Evolutionary conservation across 495 filamentous ascomycete genomes (phyloP), one percentile per base, ranked within the genome.

Genomic region (Filosporella fistucella): DNA sequence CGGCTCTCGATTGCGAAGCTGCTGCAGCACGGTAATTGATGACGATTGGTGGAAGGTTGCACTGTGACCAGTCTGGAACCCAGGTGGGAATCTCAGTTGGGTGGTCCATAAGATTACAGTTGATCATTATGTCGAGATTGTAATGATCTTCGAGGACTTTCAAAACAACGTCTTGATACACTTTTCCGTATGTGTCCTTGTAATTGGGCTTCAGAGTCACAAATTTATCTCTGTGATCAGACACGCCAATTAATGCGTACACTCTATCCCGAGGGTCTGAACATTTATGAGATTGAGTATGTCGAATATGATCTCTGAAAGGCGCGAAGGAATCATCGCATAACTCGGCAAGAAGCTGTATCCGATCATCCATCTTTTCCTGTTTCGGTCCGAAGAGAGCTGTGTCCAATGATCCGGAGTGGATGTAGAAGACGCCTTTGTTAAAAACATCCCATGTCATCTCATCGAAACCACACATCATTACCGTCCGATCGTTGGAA

Each of bases 251-350:
- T 14, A 47, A 24, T 1, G 42, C 45, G 26, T 33, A 48, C 2
- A 45, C 14, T n/a, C 20, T 34, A 24, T 47, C 47, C 14, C 47
- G 4, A 17, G 37, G 44, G 25, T 52, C 49, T 20, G 49, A 43
- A 21, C 54, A 57, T 30, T 24, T 16, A 33, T 22, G 23, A 30
- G 8, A 20, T 22, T 42, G 16, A 4, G 35, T 32, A 7, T 13
- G 18, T 28, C 42, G 13, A 2, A 42, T 39, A 14, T 26, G 30
- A 1, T 16, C 51, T 14, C 4, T 7, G 49, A 8, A 7, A 12
- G 9, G 23, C 4, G 13, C n/a, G n/a, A n/a, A n/a, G n/a, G 13
- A 17, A 8, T 17, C 33, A 36, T 36, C n/a, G n/a, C n/a, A n/a
- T n/a, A n/a, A 36, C n/a, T n/a, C 13, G 12, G 7, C 16, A 6